Evolutionary conservation across 805 yeast species (phyloP), one percentile per base, ranked within the genome.

Genomic region (Monosporozyma servazzii): DNA sequence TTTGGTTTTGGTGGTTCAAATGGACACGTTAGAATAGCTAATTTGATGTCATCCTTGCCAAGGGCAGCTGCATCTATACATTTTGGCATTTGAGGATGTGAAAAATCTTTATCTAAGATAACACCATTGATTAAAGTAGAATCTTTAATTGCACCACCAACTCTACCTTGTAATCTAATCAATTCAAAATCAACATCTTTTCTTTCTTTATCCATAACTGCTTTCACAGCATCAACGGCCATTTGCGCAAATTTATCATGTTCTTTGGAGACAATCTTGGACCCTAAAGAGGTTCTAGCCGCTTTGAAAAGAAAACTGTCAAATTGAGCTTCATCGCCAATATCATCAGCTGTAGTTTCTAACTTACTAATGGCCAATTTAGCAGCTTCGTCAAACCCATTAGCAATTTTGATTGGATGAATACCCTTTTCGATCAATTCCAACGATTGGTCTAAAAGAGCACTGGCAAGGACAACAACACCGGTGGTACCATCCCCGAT

Each of bases 1-100:
- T 93, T 93, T 59, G 99, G 99, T 73, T 93, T 93, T 62, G 99
- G 99, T 41, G 99, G 99, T 75, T 93, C 99, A 66, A 93, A 93
- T 61, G 99, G 98, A 74, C 98, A 91, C 2, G 99, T 93, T 66
- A 93, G 77, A 58, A 93, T 91, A 47, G 98, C 98, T 54, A 93
- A 77, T 67, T 87, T 88, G 57, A 88, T 95, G 68, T 89, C 85
- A 3, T 62, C 60, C 48, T 69, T 65, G 10, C 67, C 68, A 5
- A 61, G 67, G 20, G 56, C 60, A 27, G 70, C 65, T 27, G 54
- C 29, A 41, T 41, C 44, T 45, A 91, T 77, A 50, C 69, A 68
- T 65, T 88, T 88, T 48, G 96, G 93, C 99, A 93, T 93, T 71
- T 93, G 99, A 3, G 98, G 96, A 70, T 93, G 99, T 1, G 96